These are phyloP conservation scores for Fragaria vesca DNA, from an alignment of 306 rosid species.

Conservation along the genomic window DNA sequence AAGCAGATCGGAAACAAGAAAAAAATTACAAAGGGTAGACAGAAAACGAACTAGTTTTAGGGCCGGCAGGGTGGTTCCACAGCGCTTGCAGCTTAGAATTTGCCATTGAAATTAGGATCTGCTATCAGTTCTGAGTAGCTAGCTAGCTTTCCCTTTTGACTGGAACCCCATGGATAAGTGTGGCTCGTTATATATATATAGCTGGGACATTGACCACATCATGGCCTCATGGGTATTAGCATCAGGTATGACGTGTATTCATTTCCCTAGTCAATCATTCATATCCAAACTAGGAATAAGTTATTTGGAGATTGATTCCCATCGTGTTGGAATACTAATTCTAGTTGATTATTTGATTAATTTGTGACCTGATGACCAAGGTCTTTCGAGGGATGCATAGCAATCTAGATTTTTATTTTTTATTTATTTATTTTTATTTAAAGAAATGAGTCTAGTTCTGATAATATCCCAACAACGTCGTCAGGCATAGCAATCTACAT, in stretches of 20 bases:
- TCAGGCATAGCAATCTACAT: too few relatives aligned
- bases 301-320: not conserved
- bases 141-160: not conserved
- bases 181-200: not conserved
- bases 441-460: too few relatives aligned
- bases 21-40: too few relatives aligned
- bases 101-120: conserved; percentile 5
- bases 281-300: not conserved
- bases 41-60: conserved; percentile 18
- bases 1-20: not conserved
- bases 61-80: conserved; percentile 26
- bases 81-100: conserved; percentile 14
- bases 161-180: not conserved
- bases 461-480: too few relatives aligned
- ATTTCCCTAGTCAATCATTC: not conserved
- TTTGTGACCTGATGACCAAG: not conserved
- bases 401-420: too few relatives aligned
- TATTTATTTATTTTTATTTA: too few relatives aligned
- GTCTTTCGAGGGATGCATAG: too few relatives aligned
- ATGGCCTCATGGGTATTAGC: not conserved
- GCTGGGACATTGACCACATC: not conserved
- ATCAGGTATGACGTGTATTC: not conserved
- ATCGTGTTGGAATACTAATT: not conserved
- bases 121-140: not conserved
- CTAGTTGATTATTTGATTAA: not conserved